A percentile compares a stretch with the other conserved stretches of the same genome.
Conservation (phyloP, 106 monocot species). For the Dactylorhiza incarnata region DNA sequence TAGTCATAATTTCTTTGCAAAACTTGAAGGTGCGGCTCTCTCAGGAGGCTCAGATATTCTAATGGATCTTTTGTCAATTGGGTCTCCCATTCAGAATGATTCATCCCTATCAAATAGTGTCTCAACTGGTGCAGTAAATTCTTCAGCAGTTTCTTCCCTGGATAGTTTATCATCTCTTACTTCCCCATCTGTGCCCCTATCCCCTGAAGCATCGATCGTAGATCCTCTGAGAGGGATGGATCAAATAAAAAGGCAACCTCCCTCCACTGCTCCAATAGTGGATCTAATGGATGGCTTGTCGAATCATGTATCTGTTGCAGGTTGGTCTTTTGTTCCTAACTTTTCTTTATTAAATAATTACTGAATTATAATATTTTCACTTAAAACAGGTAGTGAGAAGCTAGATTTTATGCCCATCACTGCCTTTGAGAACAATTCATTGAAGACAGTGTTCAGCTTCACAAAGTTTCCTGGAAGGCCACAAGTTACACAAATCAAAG, state of each 20-base stretch:
- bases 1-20: conserved; percentile 5
- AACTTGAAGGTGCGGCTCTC: conserved; percentile 31
- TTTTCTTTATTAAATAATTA: not conserved
- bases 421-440: conserved; percentile 67
- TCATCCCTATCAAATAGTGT: conserved; percentile 17
- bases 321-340: conserved; percentile 18
- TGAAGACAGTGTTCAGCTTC: conserved; percentile 75
- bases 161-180: conserved; percentile 28
- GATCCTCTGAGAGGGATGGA: conserved; percentile 23
- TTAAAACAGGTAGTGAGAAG: conserved; percentile 37
- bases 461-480: conserved; percentile 67
- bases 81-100: conserved; percentile 51
- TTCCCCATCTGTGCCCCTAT: conserved; percentile 15
- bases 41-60: conserved; percentile 55
- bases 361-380: conserved; percentile 2
- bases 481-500: conserved; percentile 55
- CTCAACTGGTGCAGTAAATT: conserved; percentile 23
- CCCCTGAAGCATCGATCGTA: conserved; percentile 13
- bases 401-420: conserved; percentile 51
- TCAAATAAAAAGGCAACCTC: conserved; percentile 27
- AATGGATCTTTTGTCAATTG: conserved; percentile 90
- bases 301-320: conserved; percentile 30
- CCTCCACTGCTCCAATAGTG: conserved; percentile 24
- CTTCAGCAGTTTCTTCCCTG: conserved; percentile 12
- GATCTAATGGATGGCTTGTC: conserved; percentile 75